Percentiles rank a stretch among this genome's conserved stretches.
Conservation (phyloP, 345 rosid species). For the Eucalyptus regnans region DNA sequence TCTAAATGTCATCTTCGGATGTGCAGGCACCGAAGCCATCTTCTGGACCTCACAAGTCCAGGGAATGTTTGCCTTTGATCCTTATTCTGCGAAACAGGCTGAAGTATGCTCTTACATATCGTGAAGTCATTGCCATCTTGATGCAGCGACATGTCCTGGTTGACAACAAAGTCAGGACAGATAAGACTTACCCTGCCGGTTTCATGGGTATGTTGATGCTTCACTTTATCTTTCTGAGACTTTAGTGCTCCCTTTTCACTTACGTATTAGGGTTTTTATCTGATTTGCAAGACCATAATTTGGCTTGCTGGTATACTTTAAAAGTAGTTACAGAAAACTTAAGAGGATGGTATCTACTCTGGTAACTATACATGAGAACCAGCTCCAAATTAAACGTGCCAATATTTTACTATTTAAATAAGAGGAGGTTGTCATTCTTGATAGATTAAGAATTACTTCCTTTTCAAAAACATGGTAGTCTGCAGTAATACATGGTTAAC, state of each 20-base stretch:
- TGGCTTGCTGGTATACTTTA: background rate
- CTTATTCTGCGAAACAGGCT: conserved; percentile 61
- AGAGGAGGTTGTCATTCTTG: background rate
- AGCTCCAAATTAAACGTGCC: background rate
- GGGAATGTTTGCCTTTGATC: conserved; percentile 70
- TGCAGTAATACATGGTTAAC: background rate
- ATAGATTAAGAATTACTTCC: background rate
- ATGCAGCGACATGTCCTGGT: conserved; percentile 82
- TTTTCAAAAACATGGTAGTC: background rate
- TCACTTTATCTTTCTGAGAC: background rate
- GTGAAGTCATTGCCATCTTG: conserved; percentile 57
- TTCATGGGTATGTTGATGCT: conserved; percentile 61
- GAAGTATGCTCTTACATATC: conserved; percentile 63
- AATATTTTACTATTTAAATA: background rate
- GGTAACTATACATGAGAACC: background rate
- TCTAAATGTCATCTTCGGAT: background rate
- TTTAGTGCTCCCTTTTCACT: background rate
- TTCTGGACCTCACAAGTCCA: conserved; percentile 82
- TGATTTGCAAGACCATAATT: background rate
- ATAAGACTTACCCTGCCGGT: conserved; percentile 79
- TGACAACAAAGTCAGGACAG: conserved; percentile 79
- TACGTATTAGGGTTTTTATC: background rate
- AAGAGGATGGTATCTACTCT: background rate
- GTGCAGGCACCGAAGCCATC: conserved; percentile 86
- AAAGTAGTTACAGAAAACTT: background rate